Base-by-base conservation (phyloP, 2,329 filamentous ascomycete genomes). In the Lecanicillium sp. region DNA sequence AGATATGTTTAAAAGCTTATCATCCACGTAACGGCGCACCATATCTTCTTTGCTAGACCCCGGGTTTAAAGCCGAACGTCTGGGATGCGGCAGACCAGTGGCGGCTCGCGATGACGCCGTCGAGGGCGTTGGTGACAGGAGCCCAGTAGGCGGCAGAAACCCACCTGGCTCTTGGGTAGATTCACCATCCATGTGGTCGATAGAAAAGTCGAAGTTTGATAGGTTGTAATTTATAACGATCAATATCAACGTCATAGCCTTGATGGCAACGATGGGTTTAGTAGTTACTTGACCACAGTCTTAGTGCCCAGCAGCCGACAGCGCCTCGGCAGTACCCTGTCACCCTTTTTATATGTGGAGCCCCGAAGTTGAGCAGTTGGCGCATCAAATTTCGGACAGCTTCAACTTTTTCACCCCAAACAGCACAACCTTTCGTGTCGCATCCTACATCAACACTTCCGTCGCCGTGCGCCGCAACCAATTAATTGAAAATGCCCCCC, bases 11-110 rank as follows among this genome's bases (percentile, higher is more conserved):
- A 78, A 59, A 14, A 83, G 62, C 10, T 70, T 70, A 7, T 73
- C 69, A 35, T 79, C 75, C 5, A 79, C 71, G 54, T 77, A 82
- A n/a, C 75, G 66, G 36, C 79, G 69, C 9, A 81, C 74, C 37
- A 77, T 70, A 48, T 79, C 77, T 56, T 83, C 81, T 54, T 83
- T 83, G 27, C 65, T 70, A 0, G 78, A 82, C 0, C 79, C 79
- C 0, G 79, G 69, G 12, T 68, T 67, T 1, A 84, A 60, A 0
- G 79, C 67, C 27, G 69, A 73, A 19, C 66, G 63, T 36, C 80
- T 70, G 0, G 79, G 81, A 44, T 75, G 77, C 5, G 81, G 81
- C 5, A 84, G 68, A 7, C 62, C 63, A 9, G 69, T 58, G 2
- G 57, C 64, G 54, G 42, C 58, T 57, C 56, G 60, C 35, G 58